A percentile compares a stretch with the other conserved stretches of the same genome.
Conservation (phyloP, 2,329 filamentous ascomycete genomes). For the Colletotrichum acutatum region DNA sequence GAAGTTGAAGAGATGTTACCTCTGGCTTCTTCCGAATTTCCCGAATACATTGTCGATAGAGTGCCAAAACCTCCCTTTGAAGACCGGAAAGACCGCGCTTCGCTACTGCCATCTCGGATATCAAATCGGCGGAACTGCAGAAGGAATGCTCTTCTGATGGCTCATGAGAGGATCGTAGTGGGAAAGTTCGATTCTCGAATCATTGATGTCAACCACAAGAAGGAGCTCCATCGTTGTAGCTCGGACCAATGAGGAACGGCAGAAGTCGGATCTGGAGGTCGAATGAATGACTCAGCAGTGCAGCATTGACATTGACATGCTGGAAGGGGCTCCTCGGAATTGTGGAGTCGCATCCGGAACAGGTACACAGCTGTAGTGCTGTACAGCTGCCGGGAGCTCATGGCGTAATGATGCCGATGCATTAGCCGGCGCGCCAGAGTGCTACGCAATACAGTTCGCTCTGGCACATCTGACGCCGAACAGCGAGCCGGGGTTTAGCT, state of each 20-base stretch:
- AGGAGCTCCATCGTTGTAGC: not conserved
- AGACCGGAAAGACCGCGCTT: conserved; percentile 76
- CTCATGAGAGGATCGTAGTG: not conserved
- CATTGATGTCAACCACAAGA: conserved; percentile 25
- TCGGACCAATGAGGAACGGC: conserved; percentile 11
- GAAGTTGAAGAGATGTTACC: conserved; percentile 54
- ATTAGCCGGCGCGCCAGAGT: conserved; percentile 2
- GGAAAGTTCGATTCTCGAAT: conserved; percentile 15
- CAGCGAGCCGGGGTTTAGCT: not conserved
- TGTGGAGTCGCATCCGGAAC: conserved; percentile 15
- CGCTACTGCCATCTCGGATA: conserved; percentile 23
- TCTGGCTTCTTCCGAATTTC: conserved; percentile 83
- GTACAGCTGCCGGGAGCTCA: not conserved
- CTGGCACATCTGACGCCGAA: conserved; percentile 2
- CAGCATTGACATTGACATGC: not conserved
- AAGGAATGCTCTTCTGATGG: not conserved
- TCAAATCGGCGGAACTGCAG: not conserved
- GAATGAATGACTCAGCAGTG: conserved; percentile 14
- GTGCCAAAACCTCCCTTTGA: conserved; percentile 86
- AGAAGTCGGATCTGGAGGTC: not conserved
- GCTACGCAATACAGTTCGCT: not conserved
- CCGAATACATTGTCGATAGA: conserved; percentile 89
- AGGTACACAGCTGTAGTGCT: not conserved
- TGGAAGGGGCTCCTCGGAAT: not conserved
- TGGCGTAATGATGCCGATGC: conserved; percentile 6